Conservation (phyloP, 2,329 filamentous ascomycete genomes). For the Nectriaceae sp. region DNA sequence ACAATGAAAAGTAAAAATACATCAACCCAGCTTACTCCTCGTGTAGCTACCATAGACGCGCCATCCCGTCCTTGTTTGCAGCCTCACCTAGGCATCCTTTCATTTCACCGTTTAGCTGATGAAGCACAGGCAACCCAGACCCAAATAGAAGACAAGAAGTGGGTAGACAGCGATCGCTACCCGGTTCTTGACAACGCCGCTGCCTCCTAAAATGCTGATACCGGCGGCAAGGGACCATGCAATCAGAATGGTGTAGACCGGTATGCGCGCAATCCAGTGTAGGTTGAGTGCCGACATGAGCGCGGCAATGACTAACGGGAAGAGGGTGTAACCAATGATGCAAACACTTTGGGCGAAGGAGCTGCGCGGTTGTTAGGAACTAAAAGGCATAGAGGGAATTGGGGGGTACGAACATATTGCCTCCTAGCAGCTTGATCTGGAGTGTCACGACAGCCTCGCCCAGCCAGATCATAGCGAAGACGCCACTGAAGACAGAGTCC, state of each 20-base stretch:
- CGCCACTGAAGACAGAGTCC: conserved; percentile 88
- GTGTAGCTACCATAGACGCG: neutral
- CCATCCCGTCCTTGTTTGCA: neutral
- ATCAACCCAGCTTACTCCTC: neutral
- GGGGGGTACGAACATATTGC: conserved; percentile 79
- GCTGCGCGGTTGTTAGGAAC: conserved; percentile 49
- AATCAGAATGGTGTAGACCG: conserved; percentile 85
- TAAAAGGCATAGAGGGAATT: neutral
- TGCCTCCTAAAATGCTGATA: conserved; percentile 92
- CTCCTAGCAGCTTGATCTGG: conserved; percentile 94
- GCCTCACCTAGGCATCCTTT: neutral
- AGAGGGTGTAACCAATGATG: conserved; percentile 97
- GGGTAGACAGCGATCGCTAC: conserved; percentile 94
- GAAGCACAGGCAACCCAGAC: conserved; percentile 92
- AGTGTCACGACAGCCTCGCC: conserved; percentile 96
- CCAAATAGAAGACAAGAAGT: conserved; percentile 91
- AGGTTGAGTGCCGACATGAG: conserved; percentile 83
- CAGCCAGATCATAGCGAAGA: conserved; percentile 96
- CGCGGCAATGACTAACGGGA: conserved; percentile 91
- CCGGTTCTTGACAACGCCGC: conserved; percentile 91
- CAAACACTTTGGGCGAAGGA: conserved; percentile 98
- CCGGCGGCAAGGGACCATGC: conserved; percentile 94
- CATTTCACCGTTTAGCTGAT: conserved; percentile 68
- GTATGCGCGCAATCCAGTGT: conserved; percentile 79
- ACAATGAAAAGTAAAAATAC: neutral